Conservation (phyloP, 768 basidiomycete genomes). For the Dentipellis fragilis region DNA sequence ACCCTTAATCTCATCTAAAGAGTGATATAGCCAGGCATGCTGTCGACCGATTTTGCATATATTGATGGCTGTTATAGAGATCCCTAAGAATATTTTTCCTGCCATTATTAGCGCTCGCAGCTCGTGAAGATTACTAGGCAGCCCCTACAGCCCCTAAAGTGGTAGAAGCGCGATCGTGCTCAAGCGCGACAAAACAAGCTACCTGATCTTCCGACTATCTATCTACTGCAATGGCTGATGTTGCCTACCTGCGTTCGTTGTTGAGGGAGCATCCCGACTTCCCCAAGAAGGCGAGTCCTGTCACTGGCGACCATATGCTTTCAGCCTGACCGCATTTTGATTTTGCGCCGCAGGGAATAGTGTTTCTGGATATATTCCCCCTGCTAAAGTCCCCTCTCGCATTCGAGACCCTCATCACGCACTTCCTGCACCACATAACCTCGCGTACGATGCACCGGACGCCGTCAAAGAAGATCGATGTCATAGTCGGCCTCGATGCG, state of each 20-base stretch:
- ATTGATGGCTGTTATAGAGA: too few relatives aligned
- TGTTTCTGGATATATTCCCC: conserved; percentile 93
- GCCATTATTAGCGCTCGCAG: too few relatives aligned
- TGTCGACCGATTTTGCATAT: too few relatives aligned
- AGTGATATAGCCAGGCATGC: too few relatives aligned
- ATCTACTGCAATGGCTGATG: conserved; percentile 51
- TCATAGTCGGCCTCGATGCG: conserved; percentile 91
- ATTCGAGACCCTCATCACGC: conserved; percentile 86
- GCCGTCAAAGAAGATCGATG: conserved; percentile 67
- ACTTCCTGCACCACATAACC: conserved; percentile 77
- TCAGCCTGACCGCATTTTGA: neutral
- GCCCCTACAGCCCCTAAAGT: too few relatives aligned
- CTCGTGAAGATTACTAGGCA: too few relatives aligned
- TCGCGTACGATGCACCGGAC: conserved; percentile 61
- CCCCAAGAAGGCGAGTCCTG: conserved; percentile 68
- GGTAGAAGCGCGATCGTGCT: too few relatives aligned
- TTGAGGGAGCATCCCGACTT: conserved; percentile 65
- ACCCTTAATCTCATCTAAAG: too few relatives aligned
- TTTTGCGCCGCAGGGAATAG: conserved; percentile 53
- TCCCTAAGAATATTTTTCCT: too few relatives aligned
- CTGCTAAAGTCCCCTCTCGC: conserved; percentile 77
- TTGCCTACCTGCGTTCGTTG: conserved; percentile 55
- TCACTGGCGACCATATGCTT: neutral
- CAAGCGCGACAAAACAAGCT: too few relatives aligned
- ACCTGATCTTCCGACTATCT: too few relatives aligned